A percentile compares a stretch with the other conserved stretches of the same genome.
These are phyloP conservation scores for Conidiobolus incongruus DNA, from an alignment of 371 early-diverging fungal genomes.

Conservation along the genomic window DNA sequence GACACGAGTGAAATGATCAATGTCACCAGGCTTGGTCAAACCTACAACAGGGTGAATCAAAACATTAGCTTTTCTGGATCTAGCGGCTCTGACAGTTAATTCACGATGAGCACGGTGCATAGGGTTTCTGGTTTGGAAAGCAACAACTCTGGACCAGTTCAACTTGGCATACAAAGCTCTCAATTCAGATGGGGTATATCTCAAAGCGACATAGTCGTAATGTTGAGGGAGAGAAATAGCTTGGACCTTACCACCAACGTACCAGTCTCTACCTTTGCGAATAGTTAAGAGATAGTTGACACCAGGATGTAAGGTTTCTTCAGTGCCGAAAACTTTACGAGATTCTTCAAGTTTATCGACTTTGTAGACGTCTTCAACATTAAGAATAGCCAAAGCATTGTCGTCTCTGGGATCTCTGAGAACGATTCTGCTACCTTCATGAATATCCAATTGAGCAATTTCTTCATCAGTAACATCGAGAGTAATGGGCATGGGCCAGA, in stretches of 20 bases:
- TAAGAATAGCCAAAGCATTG: slow-evolving; percentile 61
- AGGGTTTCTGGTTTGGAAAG: slow-evolving; percentile 96
- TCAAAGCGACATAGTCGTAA: slow-evolving; percentile 71
- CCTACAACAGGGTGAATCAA: slow-evolving; percentile 89
- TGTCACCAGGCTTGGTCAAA: slow-evolving; percentile 87
- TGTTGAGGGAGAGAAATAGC: slow-evolving; percentile 64
- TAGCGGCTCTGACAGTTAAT: slow-evolving; percentile 83
- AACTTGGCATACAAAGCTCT: slow-evolving; percentile 74
- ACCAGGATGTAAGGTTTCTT: slow-evolving; percentile 71
- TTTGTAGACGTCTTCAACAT: slow-evolving; percentile 57
- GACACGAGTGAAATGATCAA: slow-evolving; percentile 90
- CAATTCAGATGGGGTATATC: slow-evolving; percentile 76
- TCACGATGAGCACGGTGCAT: slow-evolving; percentile 96
- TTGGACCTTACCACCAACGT: slow-evolving; percentile 67
- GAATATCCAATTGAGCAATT: slow-evolving; percentile 23
- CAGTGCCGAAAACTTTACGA: slow-evolving; percentile 58
- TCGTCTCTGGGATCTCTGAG: slow-evolving; percentile 73
- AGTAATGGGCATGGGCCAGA: slow-evolving; percentile 83
- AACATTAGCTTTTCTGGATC: slow-evolving; percentile 69
- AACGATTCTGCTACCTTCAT: slow-evolving; percentile 28
- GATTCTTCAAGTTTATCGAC: slow-evolving; percentile 70
- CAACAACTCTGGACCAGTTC: slow-evolving; percentile 85
- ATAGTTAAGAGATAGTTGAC: slow-evolving; percentile 53
- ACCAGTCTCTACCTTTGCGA: slow-evolving; percentile 44
- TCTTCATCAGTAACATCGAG: slow-evolving; percentile 53